Evolutionary conservation across 1,139 yeast genomes (phyloP), one percentile per base, ranked within the genome.

Genomic region (Candida anutae): DNA sequence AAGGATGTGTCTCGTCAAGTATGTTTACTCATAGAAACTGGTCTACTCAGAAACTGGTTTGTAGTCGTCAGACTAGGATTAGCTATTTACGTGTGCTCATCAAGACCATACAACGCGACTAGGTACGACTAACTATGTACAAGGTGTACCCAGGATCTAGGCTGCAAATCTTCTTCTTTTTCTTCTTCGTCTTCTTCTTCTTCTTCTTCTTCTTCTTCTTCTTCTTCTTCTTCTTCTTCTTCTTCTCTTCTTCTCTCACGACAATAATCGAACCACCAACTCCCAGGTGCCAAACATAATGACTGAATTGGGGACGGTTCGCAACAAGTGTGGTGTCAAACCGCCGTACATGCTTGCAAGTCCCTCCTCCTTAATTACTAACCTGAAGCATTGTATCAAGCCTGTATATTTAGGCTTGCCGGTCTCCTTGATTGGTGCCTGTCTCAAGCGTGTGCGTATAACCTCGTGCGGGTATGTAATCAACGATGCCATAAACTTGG

Each of bases 251-350:
- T 8, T 5, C 10, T 16, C 15, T 30, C 25, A 50, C 13, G 85
- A 75, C 28, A 81, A 60, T 23, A 80, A 49, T 36, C 81, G 70
- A 24, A 90, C 87, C 28, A 93, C 84, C 26, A 93, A 57, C 49
- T 93, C 99, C 97, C 98, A 93, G 2, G 98, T 88, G 21, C 99
- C 98, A 64, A 93, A 93, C 97, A 93, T 90, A 40, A 93, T 88
- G 50, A 93, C 87, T 43, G 95, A 84, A 55, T 90, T 93, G 3
- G 99, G 99, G 27, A 93, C 98, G 0, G 98, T 93, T 55, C 98
- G 74, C 58, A 93, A 70, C 45, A 93, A 64, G 57, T 93, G 99
- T 3, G 98, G 97, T 2, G 98, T 90, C 48, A 93, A 66, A 1
- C 99, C 99, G 34, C 99, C 95, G 49, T 93, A 93, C 88, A 93